Evolutionary conservation across 1,284 basidiomycete genomes (phyloP), one percentile per base, ranked within the genome.

Genomic region (Violaceomyces palustris): DNA sequence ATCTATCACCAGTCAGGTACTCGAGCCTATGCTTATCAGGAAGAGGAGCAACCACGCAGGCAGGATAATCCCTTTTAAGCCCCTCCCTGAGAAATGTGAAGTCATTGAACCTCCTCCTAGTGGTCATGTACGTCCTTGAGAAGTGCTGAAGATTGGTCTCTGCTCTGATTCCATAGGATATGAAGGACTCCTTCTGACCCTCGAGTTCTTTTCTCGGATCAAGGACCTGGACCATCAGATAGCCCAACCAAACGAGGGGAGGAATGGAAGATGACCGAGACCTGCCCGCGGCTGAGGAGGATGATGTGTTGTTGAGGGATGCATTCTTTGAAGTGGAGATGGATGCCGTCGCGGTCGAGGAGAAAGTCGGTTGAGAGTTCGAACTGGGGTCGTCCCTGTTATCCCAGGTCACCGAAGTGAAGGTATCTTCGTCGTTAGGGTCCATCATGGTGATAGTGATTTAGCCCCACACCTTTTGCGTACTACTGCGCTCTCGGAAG

Each of bases 1-100:
- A 99, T 45, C 94, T 81, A 74, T 98, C 93, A 15, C 93, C 92
- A 23, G 92, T 96, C 49, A 99, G 82, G 73, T 99, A 99, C 25
- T 46, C 49, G 58, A 94, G 89, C 43, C 94, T 81, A 72, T 97
- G 93, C 76, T 98, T 98, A 75, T 92, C 92, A 4, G 93, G 94
- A 38, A 99, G 79, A 6, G 90, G 88, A 19, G 93, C 91, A 0
- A 98, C 87, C 17, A 98, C 88, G 66, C 89, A 93, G 44, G 93
- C 94, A 3, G 91, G 91, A 69, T 97, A 99, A 74, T 92, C 86
- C 75, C 85, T 85, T 17, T 83, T 81, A 25, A 99, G 82, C 66
- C 94, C 83, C 39, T 94, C 85, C 51, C 87, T 79, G 27, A 99
- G 78, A 73, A 98, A 98, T 27, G 88, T 86, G 75, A 99, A 99